phyloP scores from a whole-genome alignment of 768 basidiomycete species.

The Podaxis mareebaensis region DNA sequence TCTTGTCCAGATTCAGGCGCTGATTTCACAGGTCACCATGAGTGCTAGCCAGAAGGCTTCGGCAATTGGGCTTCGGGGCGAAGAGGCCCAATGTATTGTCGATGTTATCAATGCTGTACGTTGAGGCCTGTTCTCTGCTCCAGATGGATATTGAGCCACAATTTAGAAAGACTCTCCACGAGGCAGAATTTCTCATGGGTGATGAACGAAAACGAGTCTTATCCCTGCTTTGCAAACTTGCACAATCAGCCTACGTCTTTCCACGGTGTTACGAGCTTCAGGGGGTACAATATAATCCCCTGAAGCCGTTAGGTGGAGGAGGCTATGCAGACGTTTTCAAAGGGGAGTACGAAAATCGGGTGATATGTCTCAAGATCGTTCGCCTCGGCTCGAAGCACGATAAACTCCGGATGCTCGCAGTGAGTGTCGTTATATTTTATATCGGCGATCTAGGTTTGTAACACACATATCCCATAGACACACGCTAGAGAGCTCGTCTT shows the following conservation, averaged over 20 bases:
- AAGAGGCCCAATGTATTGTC: too few species aligned
- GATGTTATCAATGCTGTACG: too few species aligned
- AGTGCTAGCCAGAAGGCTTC: too few species aligned
- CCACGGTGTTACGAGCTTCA: not conserved
- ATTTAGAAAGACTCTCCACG: too few species aligned
- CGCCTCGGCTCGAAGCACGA: not conserved
- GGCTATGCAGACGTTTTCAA: conserved; percentile 4
- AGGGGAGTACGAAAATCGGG: not conserved
- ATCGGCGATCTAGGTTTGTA: not conserved
- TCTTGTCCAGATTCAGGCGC: too few species aligned
- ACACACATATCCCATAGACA: not conserved
- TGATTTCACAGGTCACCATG: too few species aligned
- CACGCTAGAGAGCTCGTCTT: conserved; percentile 26
- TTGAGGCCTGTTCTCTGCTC: too few species aligned
- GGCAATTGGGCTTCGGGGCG: too few species aligned
- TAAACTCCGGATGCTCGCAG: not conserved
- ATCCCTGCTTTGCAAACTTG: not conserved
- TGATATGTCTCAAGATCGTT: conserved; percentile 1
- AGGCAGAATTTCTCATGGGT: too few species aligned
- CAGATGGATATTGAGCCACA: too few species aligned
- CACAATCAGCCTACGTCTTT: not conserved
- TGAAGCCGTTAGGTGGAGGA: not conserved
- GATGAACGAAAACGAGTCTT: not conserved
- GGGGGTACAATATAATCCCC: not conserved
- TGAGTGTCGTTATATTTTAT: not conserved